Percentiles rank a stretch among this genome's conserved stretches.
These are phyloP conservation scores for Herpetospermum pedunculosum DNA, from an alignment of 306 rosid genomes.

Conservation along the genomic window DNA sequence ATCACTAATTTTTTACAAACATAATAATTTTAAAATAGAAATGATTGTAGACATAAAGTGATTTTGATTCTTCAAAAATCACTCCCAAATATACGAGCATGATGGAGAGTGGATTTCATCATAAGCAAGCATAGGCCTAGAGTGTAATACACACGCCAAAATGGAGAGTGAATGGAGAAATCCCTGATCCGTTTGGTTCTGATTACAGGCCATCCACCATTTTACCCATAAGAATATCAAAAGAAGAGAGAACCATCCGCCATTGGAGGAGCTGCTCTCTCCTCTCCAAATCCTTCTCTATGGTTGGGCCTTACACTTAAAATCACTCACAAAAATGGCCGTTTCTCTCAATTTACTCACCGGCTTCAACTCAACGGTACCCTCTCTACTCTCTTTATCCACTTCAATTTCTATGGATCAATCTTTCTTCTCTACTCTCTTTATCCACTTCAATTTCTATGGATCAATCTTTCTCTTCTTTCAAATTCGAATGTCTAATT, in stretches of 20 bases:
- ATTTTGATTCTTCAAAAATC: too few species aligned
- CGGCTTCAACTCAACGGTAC: conserved; percentile 51
- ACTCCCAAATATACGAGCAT: too few species aligned
- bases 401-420: not conserved
- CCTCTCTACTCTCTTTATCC: not conserved
- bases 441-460: not conserved
- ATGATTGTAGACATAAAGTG: too few species aligned
- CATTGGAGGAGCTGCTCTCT: conserved; percentile 1
- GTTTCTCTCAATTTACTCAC: conserved; percentile 38
- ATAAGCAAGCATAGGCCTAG: too few species aligned
- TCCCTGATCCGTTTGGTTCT: not conserved
- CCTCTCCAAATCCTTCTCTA: conserved; percentile 15
- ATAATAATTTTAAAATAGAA: too few species aligned
- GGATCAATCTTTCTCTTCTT: not conserved
- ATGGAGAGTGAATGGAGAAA: not conserved
- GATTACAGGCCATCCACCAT: conserved; percentile 6
- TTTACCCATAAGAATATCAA: not conserved
- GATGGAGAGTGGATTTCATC: too few species aligned
- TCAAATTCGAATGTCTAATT: not conserved
- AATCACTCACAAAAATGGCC: conserved; percentile 30
- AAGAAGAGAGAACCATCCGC: not conserved
- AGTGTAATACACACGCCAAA: not conserved
- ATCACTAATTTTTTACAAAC: too few species aligned
- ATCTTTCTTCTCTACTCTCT: too few species aligned
- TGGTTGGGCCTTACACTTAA: conserved; percentile 46